Conservation (phyloP, 305 asterid species). For the Euphrasia arctica region DNA sequence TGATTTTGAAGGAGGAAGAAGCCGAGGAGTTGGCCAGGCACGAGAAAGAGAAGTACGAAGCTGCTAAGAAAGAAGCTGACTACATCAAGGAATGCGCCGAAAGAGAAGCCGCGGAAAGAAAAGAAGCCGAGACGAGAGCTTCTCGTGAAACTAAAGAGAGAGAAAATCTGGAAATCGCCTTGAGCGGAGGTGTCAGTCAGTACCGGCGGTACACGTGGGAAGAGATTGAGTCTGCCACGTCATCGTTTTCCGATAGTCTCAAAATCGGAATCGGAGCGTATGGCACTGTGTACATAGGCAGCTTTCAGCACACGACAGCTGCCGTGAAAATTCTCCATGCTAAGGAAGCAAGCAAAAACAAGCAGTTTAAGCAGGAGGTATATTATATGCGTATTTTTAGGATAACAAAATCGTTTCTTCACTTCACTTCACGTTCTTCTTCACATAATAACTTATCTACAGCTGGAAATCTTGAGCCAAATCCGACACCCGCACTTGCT, state of each 20-base stretch:
- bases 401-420: background rate
- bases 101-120: constrained; percentile 67
- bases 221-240: constrained; percentile 66
- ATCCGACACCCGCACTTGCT: constrained; percentile 87
- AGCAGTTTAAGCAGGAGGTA: constrained; percentile 94
- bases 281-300: constrained; percentile 82
- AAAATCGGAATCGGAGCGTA: constrained; percentile 82
- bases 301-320: constrained; percentile 74
- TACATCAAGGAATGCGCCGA: constrained; percentile 53
- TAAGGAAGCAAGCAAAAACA: constrained; percentile 46
- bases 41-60: constrained; percentile 57
- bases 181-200: constrained; percentile 43
- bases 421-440: background rate
- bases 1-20: constrained; percentile 69
- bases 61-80: constrained; percentile 62
- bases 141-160: constrained; percentile 56
- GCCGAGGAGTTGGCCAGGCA: constrained; percentile 55
- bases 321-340: constrained; percentile 84
- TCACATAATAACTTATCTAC: constrained; percentile 29
- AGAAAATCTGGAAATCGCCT: constrained; percentile 60
- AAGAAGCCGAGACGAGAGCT: constrained; percentile 58
- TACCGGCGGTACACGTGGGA: constrained; percentile 80
- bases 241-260: constrained; percentile 64
- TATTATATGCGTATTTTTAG: constrained; percentile 21
- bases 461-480: constrained; percentile 78